These are phyloP conservation scores for Cordyceps pruinosa DNA, from an alignment of 2,329 filamentous ascomycete genomes.

Conservation along the genomic window DNA sequence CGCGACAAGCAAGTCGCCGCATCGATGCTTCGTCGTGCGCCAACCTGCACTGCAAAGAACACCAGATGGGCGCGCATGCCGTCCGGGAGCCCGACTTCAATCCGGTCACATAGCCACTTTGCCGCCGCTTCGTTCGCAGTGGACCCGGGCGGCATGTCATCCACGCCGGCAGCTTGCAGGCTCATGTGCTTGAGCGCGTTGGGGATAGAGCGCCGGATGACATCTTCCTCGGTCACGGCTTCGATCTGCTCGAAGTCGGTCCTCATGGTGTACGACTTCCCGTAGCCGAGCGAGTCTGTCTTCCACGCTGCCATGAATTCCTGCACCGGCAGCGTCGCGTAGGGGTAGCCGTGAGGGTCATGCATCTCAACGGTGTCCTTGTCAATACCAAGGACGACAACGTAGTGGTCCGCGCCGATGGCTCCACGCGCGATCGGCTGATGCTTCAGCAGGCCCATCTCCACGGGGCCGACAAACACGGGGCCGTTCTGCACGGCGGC, in stretches of 20 bases:
- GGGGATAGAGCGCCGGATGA: conserved; percentile 14
- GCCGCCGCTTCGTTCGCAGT: conserved; percentile 14
- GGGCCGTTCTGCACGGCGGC: conserved; percentile 13
- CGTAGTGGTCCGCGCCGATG: conserved; percentile 17
- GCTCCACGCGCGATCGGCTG: conserved; percentile 14
- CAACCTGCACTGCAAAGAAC: conserved; percentile 15
- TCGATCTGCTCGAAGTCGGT: conserved; percentile 13
- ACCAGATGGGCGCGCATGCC: conserved; percentile 9
- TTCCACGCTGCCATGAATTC: conserved; percentile 16
- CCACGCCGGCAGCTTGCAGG: conserved; percentile 3
- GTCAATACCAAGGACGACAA: conserved; percentile 13
- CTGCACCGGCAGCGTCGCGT: conserved; percentile 14
- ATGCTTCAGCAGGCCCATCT: conserved; percentile 16
- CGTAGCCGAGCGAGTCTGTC: conserved; percentile 15
- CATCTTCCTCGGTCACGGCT: conserved; percentile 13
- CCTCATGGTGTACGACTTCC: conserved; percentile 16
- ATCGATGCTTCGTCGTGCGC: conserved; percentile 15
- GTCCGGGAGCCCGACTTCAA: conserved; percentile 8
- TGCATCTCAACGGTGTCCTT: conserved; percentile 13
- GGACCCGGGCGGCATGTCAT: conserved; percentile 13
- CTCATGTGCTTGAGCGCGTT: conserved; percentile 11
- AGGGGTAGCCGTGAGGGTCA: conserved; percentile 16
- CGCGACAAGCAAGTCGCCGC: conserved; percentile 15
- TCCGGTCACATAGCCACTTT: conserved; percentile 8
- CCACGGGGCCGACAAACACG: conserved; percentile 16